These are phyloP conservation scores for Porpolomopsis calyptriformis DNA, from an alignment of 768 basidiomycete genomes.

Conservation along the genomic window DNA sequence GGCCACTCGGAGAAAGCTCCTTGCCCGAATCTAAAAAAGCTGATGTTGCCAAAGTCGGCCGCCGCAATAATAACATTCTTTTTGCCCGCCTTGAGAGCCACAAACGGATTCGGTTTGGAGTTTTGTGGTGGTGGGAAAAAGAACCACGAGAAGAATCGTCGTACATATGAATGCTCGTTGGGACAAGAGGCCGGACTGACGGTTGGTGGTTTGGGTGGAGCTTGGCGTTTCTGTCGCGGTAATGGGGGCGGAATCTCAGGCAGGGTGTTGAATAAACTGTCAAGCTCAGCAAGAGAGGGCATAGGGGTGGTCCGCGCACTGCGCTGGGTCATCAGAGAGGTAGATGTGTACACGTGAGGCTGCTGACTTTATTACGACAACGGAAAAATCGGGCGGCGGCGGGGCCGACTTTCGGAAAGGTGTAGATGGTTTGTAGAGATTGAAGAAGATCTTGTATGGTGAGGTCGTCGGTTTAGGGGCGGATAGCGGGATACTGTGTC, in stretches of 20 bases:
- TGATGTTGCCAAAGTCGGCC: conserved; percentile 78
- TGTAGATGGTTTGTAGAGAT: conserved; percentile 85
- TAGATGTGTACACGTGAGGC: neutral
- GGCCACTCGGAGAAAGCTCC: conserved; percentile 81
- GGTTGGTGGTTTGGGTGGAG: conserved; percentile 8
- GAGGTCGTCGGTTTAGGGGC: conserved; percentile 24
- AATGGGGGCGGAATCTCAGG: conserved; percentile 61
- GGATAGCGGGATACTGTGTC: conserved; percentile 41
- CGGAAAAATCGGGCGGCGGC: conserved; percentile 72
- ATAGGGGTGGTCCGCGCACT: conserved; percentile 79
- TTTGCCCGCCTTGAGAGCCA: conserved; percentile 72
- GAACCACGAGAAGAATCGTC: conserved; percentile 19
- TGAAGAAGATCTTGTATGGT: conserved; percentile 78
- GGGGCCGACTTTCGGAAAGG: conserved; percentile 71
- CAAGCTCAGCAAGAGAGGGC: conserved; percentile 72
- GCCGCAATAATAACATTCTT: conserved; percentile 78
- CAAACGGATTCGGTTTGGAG: conserved; percentile 57
- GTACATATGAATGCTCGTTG: conserved; percentile 16
- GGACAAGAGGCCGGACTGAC: neutral
- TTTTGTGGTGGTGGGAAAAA: conserved; percentile 12
- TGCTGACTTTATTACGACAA: conserved; percentile 78
- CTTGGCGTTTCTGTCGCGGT: conserved; percentile 29
- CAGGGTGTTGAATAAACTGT: conserved; percentile 56
- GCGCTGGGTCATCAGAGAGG: neutral
- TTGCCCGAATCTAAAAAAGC: conserved; percentile 82